Conservation (phyloP, 164 flowering plant genomes). For the Chimonanthus praecox region DNA sequence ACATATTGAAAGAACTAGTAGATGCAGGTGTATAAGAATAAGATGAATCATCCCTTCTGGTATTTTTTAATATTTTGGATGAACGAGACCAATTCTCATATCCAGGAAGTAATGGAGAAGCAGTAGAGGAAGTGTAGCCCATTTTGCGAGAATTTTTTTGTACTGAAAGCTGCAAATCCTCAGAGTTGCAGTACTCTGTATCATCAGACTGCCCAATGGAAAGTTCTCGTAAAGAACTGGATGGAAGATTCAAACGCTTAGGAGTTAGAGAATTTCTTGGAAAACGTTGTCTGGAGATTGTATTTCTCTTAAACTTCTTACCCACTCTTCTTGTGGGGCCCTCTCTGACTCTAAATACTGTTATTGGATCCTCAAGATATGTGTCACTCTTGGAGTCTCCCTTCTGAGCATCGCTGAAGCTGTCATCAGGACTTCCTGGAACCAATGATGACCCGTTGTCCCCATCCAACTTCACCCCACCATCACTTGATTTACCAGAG, state of each 20-base stretch:
- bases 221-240: conserved; percentile 22
- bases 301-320: conserved; percentile 15
- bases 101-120: conserved; percentile 52
- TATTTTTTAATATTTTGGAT: conserved; percentile 38
- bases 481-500: conserved; percentile 44
- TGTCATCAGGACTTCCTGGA: conserved; percentile 43
- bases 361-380: conserved; percentile 30
- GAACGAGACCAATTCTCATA: conserved; percentile 42
- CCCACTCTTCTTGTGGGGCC: conserved; percentile 30
- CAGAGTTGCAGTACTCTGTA: conserved; percentile 61
- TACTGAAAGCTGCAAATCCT: conserved; percentile 33
- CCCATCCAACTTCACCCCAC: conserved; percentile 24
- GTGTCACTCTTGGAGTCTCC: conserved; percentile 53
- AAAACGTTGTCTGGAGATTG: conserved; percentile 17
- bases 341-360: conserved; percentile 44
- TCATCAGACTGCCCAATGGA: conserved; percentile 68
- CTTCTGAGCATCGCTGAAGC: conserved; percentile 43
- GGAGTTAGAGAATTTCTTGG: conserved; percentile 19
- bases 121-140: conserved; percentile 18
- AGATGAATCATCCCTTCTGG: conserved; percentile 52
- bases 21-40: conserved; percentile 78
- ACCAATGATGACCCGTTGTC: conserved; percentile 25
- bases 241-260: conserved; percentile 24
- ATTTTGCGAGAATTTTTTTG: conserved; percentile 11
- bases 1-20: conserved; percentile 59